phyloP scores from a whole-genome alignment of 1,284 basidiomycete genomes.

The Ceratorhiza oryzae-sativae region DNA sequence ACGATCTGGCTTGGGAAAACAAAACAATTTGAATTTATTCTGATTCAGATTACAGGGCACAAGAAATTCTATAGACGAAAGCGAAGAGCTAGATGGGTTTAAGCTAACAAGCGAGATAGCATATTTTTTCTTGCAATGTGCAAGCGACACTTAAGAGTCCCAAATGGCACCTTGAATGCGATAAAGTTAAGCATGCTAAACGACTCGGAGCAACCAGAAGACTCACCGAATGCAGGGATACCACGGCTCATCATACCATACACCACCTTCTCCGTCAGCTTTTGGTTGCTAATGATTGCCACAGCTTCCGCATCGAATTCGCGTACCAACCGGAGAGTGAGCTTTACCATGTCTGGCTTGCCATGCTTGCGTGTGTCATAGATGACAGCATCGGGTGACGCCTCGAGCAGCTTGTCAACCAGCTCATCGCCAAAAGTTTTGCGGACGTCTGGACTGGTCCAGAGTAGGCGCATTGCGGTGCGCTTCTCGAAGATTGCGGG shows the following conservation, averaged over 20 bases:
- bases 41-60: not conserved
- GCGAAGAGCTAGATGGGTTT: no score
- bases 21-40: constrained; percentile 6
- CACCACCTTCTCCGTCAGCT: constrained; percentile 62
- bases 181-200: not conserved
- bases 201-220: not conserved
- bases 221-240: constrained; percentile 63
- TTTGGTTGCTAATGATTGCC: constrained; percentile 65
- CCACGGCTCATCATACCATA: constrained; percentile 56
- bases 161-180: constrained; percentile 40
- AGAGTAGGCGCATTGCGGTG: constrained; percentile 62
- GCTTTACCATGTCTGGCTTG: constrained; percentile 68
- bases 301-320: constrained; percentile 70
- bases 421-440: constrained; percentile 66
- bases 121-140: not conserved
- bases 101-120: not conserved
- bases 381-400: constrained; percentile 62
- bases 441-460: constrained; percentile 66
- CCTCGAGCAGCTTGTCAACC: constrained; percentile 62
- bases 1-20: not conserved
- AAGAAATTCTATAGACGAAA: not conserved
- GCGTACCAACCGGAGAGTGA: constrained; percentile 54
- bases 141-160: constrained; percentile 37
- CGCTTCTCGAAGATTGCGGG: constrained; percentile 61
- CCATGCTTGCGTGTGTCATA: constrained; percentile 67